Evolutionary conservation across 1,284 basidiomycete genomes (phyloP), one percentile per base, ranked within the genome.

Genomic region (Cronartium quercuum): DNA sequence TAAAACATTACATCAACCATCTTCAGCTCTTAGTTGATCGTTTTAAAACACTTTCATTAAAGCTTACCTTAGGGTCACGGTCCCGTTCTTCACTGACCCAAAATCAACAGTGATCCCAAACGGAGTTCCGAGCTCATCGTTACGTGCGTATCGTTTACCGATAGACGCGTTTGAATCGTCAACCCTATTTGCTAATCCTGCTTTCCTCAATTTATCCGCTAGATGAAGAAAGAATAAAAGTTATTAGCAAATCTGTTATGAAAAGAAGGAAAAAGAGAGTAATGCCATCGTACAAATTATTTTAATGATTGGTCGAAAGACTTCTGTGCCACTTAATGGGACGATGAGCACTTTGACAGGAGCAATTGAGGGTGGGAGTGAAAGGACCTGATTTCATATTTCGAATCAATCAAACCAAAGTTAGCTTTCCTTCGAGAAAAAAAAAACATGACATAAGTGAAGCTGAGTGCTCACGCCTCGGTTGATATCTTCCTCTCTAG

Each of bases 81-180:
- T 95, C 76, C 88, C 84, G 80, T 94, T 93, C 83, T 90, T 87
- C 70, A 92, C 84, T 74, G 91, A 94, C 35, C 94, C 95, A 85
- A 98, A 98, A 84, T 98, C 95, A 77, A 98, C 86, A 5, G 96
- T 98, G 78, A 94, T 86, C 69, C 95, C 95, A 82, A 91, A 98
- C 2, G 95, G 95, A 44, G 95, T 98, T 78, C 95, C 95, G 58
- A 99, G 87, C 84, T 98, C 96, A 84, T 99, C 95, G 84, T 98
- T 98, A 77, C 96, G 88, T 40, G 96, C 88, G 83, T 98, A 98
- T 47, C 96, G 91, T 84, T 92, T 93, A 68, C 95, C 96, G 81
- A 98, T 98, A 5, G 92, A 91, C 55, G 91, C 90, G 80, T 90
- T 91, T 41, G 93, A 97, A 83, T 98, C 94, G 83, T 98, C 95